These are phyloP conservation scores for Poteriospumella lacustris DNA, from an alignment of 108 stramenopile species.

Conservation along the genomic window DNA sequence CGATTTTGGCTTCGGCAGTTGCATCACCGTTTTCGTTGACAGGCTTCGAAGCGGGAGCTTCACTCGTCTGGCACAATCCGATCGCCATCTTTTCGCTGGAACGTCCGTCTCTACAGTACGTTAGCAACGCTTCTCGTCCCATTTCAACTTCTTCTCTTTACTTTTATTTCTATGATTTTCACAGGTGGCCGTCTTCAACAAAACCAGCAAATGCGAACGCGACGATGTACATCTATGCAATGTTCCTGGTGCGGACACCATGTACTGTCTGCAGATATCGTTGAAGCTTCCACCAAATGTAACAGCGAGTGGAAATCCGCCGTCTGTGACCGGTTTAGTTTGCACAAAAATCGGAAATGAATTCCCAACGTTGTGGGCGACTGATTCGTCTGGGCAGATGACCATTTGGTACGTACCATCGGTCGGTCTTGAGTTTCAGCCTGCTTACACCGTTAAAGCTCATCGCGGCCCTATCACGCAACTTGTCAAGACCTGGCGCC, in stretches of 20 bases:
- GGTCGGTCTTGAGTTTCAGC: background rate
- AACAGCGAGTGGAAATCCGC: background rate
- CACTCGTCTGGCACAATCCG: background rate
- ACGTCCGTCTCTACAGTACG: background rate
- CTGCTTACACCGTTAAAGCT: conserved; percentile 14
- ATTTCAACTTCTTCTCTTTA: background rate
- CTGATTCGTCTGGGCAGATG: background rate
- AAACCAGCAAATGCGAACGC: background rate
- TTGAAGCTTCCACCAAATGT: background rate
- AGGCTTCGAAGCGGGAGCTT: background rate
- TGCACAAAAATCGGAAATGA: background rate
- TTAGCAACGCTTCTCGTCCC: background rate
- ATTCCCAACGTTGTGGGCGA: background rate
- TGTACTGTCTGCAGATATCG: background rate
- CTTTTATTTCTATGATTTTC: background rate
- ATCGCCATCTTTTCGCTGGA: conserved; percentile 14
- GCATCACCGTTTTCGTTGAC: too few relatives aligned
- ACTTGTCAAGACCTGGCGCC: background rate
- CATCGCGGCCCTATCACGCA: background rate
- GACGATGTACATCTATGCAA: conserved; percentile 11
- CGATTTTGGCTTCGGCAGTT: too few relatives aligned
- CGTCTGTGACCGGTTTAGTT: background rate
- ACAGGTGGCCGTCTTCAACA: background rate
- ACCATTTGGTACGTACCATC: background rate
- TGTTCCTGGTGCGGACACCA: background rate